Evolutionary conservation across 225 moss, liverwort and hornwort genomes (phyloP).

Genomic region (Thuidium tamariscinum): DNA sequence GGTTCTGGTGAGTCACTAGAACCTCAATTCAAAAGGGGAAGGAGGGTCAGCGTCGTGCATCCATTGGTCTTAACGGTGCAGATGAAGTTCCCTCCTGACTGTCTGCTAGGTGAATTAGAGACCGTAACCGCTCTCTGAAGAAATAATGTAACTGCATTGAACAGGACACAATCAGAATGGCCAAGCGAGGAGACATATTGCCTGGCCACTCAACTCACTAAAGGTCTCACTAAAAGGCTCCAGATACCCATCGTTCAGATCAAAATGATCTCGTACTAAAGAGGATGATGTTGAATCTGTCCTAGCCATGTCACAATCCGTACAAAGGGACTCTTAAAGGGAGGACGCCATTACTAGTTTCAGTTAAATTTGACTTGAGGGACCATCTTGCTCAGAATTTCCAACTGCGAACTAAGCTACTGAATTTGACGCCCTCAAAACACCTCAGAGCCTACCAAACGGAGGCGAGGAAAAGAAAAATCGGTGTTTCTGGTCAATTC

Average conservation of each 20-base stretch:
- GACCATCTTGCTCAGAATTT: background rate
- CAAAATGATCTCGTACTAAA: background rate
- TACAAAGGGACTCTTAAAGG: background rate
- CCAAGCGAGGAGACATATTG: slow-evolving; percentile 12
- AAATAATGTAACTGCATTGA: slow-evolving; percentile 49
- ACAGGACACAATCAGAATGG: slow-evolving; percentile 39
- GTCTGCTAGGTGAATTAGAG: slow-evolving; percentile 26
- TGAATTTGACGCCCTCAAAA: background rate
- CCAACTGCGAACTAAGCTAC: background rate
- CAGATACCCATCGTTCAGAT: background rate
- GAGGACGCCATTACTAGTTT: background rate
- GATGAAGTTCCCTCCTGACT: slow-evolving; percentile 20
- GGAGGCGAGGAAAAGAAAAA: background rate
- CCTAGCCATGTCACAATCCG: background rate
- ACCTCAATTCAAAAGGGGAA: background rate
- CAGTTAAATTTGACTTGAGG: background rate
- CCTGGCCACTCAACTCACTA: slow-evolving; percentile 18
- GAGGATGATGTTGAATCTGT: background rate
- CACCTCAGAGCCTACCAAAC: background rate
- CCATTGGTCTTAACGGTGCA: slow-evolving; percentile 26
- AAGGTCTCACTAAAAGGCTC: background rate
- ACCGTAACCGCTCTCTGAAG: slow-evolving; percentile 45
- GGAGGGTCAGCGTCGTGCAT: slow-evolving; percentile 25
- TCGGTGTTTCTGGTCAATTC: background rate
- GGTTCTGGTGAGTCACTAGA: slow-evolving; percentile 1